phyloP scores from a whole-genome alignment of 768 basidiomycete genomes.

The Mycena haematopus region DNA sequence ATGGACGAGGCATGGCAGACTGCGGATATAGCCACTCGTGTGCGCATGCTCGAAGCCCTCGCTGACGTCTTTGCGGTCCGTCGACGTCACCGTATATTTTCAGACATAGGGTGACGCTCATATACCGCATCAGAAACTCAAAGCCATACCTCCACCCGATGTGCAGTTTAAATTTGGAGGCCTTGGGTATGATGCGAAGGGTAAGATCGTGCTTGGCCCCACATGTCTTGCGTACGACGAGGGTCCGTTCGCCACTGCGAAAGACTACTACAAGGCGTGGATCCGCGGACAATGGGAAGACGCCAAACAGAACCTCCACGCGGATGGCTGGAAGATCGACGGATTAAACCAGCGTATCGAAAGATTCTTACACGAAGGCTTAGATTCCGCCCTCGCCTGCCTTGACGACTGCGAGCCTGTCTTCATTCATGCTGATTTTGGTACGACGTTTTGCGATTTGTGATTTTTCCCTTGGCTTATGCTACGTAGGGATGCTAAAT shows the following conservation, averaged over 20 bases:
- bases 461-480: not conserved
- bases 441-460: not conserved
- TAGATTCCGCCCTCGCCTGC: conserved; percentile 18
- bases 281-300: conserved; percentile 22
- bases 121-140: conserved; percentile 20
- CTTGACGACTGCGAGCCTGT: conserved; percentile 9
- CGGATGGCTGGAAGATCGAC: conserved; percentile 17
- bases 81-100: not conserved
- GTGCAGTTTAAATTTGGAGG: conserved; percentile 16
- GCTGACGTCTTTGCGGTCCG: conserved; percentile 20
- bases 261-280: conserved; percentile 22
- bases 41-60: conserved; percentile 21
- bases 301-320: conserved; percentile 8
- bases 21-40: conserved; percentile 5
- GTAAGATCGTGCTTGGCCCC: conserved; percentile 18
- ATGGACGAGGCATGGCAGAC: conserved; percentile 23
- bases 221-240: conserved; percentile 20
- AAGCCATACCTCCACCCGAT: conserved; percentile 4
- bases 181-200: conserved; percentile 11
- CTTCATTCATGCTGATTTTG: conserved; percentile 19
- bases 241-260: conserved; percentile 12
- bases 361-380: conserved; percentile 12
- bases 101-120: not conserved
- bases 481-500: conserved; percentile 9
- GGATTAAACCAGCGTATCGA: conserved; percentile 20